These are phyloP conservation scores for Emmonsiellopsis sp. DNA, from an alignment of 2,329 filamentous ascomycete genomes.

Conservation along the genomic window DNA sequence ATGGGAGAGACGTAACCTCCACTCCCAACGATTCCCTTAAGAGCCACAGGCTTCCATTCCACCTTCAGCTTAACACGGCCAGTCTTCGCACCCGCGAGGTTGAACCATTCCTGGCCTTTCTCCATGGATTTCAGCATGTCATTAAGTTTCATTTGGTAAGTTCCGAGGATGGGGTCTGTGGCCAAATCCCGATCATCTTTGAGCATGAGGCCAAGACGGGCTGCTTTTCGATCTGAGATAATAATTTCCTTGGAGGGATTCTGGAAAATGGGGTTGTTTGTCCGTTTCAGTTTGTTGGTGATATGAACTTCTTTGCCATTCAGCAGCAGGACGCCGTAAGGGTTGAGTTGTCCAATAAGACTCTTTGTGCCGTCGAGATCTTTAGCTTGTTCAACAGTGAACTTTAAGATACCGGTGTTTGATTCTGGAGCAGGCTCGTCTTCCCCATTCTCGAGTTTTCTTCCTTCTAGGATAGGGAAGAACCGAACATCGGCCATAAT, in stretches of 20 bases:
- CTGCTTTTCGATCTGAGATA: slow-evolving; percentile 84
- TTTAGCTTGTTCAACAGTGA: slow-evolving; percentile 92
- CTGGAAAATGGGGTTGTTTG: slow-evolving; percentile 94
- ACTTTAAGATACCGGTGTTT: slow-evolving; percentile 87
- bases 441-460: slow-evolving; percentile 61
- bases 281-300: slow-evolving; percentile 89
- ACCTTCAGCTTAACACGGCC: slow-evolving; percentile 84
- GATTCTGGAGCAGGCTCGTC: slow-evolving; percentile 74
- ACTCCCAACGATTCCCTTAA: slow-evolving; percentile 65
- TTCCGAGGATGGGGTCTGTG: slow-evolving; percentile 75
- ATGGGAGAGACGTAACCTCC: slow-evolving; percentile 89
- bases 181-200: slow-evolving; percentile 89
- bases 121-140: slow-evolving; percentile 85
- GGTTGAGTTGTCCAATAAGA: slow-evolving; percentile 80
- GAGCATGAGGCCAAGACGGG: slow-evolving; percentile 82
- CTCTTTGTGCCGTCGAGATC: slow-evolving; percentile 90
- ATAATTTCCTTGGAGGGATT: slow-evolving; percentile 89
- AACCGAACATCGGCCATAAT: slow-evolving; percentile 79
- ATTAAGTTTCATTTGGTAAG: slow-evolving; percentile 89
- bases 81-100: slow-evolving; percentile 67
- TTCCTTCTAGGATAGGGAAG: slow-evolving; percentile 77
- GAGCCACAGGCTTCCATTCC: slow-evolving; percentile 89
- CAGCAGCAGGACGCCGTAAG: slow-evolving; percentile 77
- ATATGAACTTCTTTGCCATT: slow-evolving; percentile 86
- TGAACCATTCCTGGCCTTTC: slow-evolving; percentile 95